Conservation (phyloP, 257 asterid genomes). For the Capsicum chinense region DNA sequence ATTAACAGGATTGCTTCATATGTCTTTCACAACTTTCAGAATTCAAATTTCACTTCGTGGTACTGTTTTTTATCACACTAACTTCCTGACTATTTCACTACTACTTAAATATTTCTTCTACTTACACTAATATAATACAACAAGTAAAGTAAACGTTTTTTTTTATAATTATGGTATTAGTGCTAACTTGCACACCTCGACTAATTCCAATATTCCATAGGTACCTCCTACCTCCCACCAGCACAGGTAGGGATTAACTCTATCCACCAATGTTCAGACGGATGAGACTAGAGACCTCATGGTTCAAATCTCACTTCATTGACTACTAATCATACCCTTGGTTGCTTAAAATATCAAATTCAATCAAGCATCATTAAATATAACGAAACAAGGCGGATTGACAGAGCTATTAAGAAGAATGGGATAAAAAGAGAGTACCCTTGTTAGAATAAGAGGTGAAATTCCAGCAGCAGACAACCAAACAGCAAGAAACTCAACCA, state of each 20-base stretch:
- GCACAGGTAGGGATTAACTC: not conserved
- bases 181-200: not conserved
- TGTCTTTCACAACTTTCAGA: not conserved
- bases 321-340: not conserved
- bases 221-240: not conserved
- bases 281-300: not conserved
- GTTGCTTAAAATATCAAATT: not conserved
- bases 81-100: not conserved
- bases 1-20: not conserved
- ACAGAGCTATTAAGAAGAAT: not conserved
- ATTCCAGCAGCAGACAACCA: slow-evolving; percentile 52
- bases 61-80: not conserved
- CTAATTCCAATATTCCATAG: not conserved
- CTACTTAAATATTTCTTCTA: not conserved
- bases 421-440: slow-evolving; percentile 51
- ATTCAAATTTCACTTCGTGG: not conserved
- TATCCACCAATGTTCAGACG: not conserved
- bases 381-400: not conserved
- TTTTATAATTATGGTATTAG: not conserved
- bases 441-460: slow-evolving; percentile 82
- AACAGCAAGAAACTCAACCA: slow-evolving; percentile 88
- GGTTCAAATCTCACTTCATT: not conserved
- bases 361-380: not conserved
- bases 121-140: not conserved
- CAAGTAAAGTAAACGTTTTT: not conserved